These are phyloP conservation scores for Exophiala oligosperma DNA, from an alignment of 2,329 filamentous ascomycete species.

Conservation along the genomic window DNA sequence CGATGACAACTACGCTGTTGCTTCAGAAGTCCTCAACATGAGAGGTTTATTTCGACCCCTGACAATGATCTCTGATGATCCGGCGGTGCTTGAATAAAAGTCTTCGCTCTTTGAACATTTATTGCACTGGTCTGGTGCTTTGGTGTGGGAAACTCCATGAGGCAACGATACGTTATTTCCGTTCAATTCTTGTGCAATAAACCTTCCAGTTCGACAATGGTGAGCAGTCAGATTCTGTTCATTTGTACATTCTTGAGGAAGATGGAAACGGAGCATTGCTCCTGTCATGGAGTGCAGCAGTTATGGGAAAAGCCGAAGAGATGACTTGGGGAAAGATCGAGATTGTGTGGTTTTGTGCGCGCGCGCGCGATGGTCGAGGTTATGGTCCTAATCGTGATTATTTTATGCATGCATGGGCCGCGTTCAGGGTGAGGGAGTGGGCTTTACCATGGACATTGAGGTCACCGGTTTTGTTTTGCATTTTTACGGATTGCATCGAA, in stretches of 20 bases:
- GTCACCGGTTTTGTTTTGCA: not conserved
- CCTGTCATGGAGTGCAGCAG: not conserved
- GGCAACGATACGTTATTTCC: not conserved
- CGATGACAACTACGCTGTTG: slow-evolving; percentile 64
- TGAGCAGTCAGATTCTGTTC: not conserved
- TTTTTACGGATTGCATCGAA: slow-evolving; percentile 4
- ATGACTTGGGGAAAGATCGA: not conserved
- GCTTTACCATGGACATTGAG: not conserved
- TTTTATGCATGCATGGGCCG: not conserved
- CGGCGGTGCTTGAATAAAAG: not conserved
- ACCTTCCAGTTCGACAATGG: not conserved
- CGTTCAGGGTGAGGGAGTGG: not conserved
- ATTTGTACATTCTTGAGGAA: not conserved
- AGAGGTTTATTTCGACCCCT: slow-evolving; percentile 67
- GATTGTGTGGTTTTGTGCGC: not conserved
- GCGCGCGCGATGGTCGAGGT: not conserved
- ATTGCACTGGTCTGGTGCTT: not conserved
- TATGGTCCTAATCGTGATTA: not conserved
- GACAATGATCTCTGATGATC: slow-evolving; percentile 21
- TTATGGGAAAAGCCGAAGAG: not conserved
- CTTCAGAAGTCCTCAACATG: slow-evolving; percentile 69
- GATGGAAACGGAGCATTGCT: not conserved
- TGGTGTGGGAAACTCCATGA: not conserved
- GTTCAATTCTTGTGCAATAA: not conserved
- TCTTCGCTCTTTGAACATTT: not conserved